Evolutionary conservation across 768 basidiomycete genomes (phyloP), one percentile per base, ranked within the genome.

Genomic region (Hysterangium stoloniferum): DNA sequence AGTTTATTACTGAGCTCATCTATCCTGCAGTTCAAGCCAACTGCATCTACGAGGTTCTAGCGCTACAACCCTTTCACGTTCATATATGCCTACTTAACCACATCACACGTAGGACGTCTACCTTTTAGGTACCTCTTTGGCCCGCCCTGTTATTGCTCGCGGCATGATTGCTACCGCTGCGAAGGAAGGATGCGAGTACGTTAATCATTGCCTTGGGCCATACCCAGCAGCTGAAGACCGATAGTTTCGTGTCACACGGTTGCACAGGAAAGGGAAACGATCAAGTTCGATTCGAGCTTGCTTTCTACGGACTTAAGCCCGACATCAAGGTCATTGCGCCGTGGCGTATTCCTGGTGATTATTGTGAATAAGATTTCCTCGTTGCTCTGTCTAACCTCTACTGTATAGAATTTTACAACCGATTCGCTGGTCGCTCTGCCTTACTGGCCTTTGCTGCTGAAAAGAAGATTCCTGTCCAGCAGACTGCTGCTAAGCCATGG

Each of bases 251-350:
- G 55, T 82, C 95, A 22, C 96, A 98, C 69, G 96, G 96, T 22
- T 99, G 96, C 77, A 99, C 96, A 45, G 96, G 96, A 47, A 99
- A 99, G 74, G 96, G 96, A 47, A 99, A 99, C 67, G 96, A 99
- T 68, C 96, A 99, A 70, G 96, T 99, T 60, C 90, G 96, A 54
- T 99, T 98, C 67, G 96, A 99, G 64, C 83, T 98, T 50, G 93
- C 96, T 1, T 99, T 99, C 74, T 99, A 98, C 68, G 96, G 92
- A 50, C 79, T 99, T 56, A 93, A 96, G 66, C 94, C 96, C 37
- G 88, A 93, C 59, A 97, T 99, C 80, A 97, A 97, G 70, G 94
- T 98, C 61, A 82, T 99, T 62, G 94, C 96, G 13, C 96, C 96
- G 42, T 99, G 96, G 96, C 83, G 96, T 56, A 79, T 94, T 56